These are phyloP conservation scores for Tripidium arundinaceum DNA, from an alignment of 202 grass and related monocot species.

Conservation along the genomic window DNA sequence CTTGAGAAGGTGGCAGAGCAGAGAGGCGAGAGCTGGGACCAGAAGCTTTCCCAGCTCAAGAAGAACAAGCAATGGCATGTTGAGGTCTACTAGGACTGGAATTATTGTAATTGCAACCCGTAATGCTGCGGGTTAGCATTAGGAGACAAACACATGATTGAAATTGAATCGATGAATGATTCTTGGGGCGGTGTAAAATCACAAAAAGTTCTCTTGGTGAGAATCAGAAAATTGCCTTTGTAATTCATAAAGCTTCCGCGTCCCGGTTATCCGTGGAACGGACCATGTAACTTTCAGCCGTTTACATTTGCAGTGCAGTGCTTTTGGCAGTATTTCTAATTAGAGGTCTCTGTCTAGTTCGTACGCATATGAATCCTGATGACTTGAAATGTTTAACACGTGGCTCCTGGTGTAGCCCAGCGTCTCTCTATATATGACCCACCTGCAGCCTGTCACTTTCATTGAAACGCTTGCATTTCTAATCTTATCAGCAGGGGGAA, in stretches of 20 bases:
- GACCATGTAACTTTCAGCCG: slow-evolving; percentile 29
- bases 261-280: slow-evolving; percentile 8
- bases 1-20: slow-evolving; percentile 79
- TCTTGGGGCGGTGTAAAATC: slow-evolving; percentile 26
- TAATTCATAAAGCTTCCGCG: slow-evolving; percentile 41
- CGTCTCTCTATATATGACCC: neutral
- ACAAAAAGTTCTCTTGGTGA: neutral
- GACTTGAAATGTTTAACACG: neutral
- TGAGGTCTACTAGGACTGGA: slow-evolving; percentile 63
- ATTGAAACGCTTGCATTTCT: neutral
- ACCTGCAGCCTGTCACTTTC: neutral
- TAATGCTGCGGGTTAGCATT: neutral
- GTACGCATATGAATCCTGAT: neutral
- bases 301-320: neutral
- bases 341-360: neutral
- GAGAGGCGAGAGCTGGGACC: slow-evolving; percentile 91
- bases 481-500: neutral
- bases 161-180: neutral
- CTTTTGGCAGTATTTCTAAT: neutral
- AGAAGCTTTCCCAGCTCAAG: slow-evolving; percentile 79
- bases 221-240: slow-evolving; percentile 15
- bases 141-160: neutral
- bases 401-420: neutral
- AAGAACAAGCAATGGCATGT: slow-evolving; percentile 99
- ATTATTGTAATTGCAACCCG: neutral